Evolutionary conservation across 2,329 filamentous ascomycete genomes (phyloP).

Genomic region (Clarireedia hainanense): DNA sequence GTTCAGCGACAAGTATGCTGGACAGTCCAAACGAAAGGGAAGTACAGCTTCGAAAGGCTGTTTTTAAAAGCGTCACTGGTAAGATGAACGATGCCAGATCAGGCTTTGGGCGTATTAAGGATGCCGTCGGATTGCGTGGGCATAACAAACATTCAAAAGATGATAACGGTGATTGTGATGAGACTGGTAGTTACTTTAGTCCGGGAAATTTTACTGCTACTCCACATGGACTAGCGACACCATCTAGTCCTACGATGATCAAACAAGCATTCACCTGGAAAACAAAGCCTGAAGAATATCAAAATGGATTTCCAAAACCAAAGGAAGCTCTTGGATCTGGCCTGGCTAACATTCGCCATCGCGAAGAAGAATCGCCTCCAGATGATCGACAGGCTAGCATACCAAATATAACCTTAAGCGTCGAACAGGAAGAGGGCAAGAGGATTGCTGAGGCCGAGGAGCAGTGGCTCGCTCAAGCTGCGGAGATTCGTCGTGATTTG

Average conservation of each 20-base stretch:
- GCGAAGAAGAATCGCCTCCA: constrained; percentile 12
- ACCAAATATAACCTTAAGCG: neutral
- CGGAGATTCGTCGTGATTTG: constrained; percentile 37
- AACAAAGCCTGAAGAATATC: constrained; percentile 54
- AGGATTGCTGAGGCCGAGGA: constrained; percentile 19
- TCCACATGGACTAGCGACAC: constrained; percentile 10
- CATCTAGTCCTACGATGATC: constrained; percentile 28
- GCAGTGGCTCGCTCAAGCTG: constrained; percentile 30
- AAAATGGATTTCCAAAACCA: constrained; percentile 23
- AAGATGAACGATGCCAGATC: constrained; percentile 75
- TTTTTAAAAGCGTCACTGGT: constrained; percentile 73
- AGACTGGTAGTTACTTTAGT: constrained; percentile 18
- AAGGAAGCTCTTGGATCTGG: constrained; percentile 12
- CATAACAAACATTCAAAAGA: constrained; percentile 53
- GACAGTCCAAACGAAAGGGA: constrained; percentile 50
- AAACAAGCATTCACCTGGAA: constrained; percentile 55
- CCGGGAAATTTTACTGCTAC: constrained; percentile 17
- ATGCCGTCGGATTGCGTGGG: constrained; percentile 58
- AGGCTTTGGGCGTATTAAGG: constrained; percentile 77
- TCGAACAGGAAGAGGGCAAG: constrained; percentile 13
- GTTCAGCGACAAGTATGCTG: constrained; percentile 38
- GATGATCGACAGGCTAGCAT: constrained; percentile 12
- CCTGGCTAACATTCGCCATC: constrained; percentile 5
- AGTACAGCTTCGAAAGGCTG: constrained; percentile 48
- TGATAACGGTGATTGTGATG: constrained; percentile 27